Evolutionary conservation across 2,329 filamentous ascomycete species (phyloP).

Genomic region (Apiospora arundinis): DNA sequence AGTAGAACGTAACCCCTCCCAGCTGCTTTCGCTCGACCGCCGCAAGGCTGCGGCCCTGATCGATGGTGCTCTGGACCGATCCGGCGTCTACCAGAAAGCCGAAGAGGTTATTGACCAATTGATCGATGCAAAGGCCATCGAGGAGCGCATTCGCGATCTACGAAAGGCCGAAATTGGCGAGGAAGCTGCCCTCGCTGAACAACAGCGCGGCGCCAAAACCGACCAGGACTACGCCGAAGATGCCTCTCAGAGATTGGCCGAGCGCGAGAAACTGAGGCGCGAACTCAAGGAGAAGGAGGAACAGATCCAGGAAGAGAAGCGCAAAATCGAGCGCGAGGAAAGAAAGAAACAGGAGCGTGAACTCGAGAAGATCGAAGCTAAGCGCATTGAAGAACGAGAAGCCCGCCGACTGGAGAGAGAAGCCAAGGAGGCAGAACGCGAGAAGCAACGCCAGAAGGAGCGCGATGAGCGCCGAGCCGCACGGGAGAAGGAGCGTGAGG

Average conservation of each 20-base stretch:
- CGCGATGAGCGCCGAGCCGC: constrained; percentile 57
- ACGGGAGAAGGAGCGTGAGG: constrained; percentile 55
- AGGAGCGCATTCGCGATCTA: constrained; percentile 72
- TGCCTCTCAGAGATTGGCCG: constrained; percentile 63
- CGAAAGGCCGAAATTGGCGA: constrained; percentile 72
- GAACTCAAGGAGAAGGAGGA: constrained; percentile 65
- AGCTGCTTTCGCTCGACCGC: constrained; percentile 75
- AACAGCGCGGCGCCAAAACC: constrained; percentile 69
- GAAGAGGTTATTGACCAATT: constrained; percentile 71
- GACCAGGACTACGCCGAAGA: constrained; percentile 77
- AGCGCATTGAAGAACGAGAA: constrained; percentile 57
- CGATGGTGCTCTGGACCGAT: constrained; percentile 78
- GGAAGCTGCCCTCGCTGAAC: constrained; percentile 71
- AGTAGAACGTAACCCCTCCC: constrained; percentile 74
- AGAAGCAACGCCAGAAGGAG: constrained; percentile 58
- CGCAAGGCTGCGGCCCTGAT: constrained; percentile 77
- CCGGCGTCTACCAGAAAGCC: constrained; percentile 75
- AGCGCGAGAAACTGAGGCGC: constrained; percentile 67
- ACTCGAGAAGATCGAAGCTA: constrained; percentile 55
- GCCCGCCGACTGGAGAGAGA: constrained; percentile 52
- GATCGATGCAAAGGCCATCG: constrained; percentile 72
- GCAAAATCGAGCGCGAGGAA: constrained; percentile 62
- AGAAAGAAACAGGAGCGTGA: constrained; percentile 57
- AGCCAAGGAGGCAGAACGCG: constrained; percentile 42
- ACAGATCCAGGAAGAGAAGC: constrained; percentile 67